Evolutionary conservation across 441 rosid species (phyloP), one percentile per base, ranked within the genome.

Genomic region (Breynia disticha): DNA sequence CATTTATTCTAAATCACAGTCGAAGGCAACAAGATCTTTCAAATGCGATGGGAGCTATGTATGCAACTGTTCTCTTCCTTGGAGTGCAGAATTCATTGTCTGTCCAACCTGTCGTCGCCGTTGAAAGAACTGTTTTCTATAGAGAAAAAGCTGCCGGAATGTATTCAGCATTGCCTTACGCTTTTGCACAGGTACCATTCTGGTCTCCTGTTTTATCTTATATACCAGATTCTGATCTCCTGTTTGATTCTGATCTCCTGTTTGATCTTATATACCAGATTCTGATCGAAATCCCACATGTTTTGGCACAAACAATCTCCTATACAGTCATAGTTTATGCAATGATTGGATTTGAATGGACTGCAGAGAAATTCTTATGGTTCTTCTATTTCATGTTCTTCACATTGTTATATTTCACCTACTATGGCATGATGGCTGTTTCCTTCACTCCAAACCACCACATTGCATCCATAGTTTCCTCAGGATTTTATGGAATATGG

Each of bases 131-230:
- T 0, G 94, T 84, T 14, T 87, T 79, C 47, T 87, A 87, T 24
- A 64, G 90, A 56, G 96, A 84, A 60, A 69, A 67, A 67, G 90
- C 90, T 7, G 96, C 94, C 0, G 80, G 95, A 35, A 69, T 83
- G 90, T 86, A 86, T 48, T 83, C 87, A 28, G 79, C 86, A 9
- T 20, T 84, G 65, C 81, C 94, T 17, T 84, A 82, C 44, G 94
- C 94, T 1, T 62, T 74, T 15, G 80, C 79, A 2, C 96, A 90
- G 90, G 97, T 86, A 60, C 32, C 32, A 24, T n/a, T n/a, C n/a
- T n/a, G n/a, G n/a, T n/a, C n/a, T n/a, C 32, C 32, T 24, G 4
- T 24, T 24, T 24, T 24, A 2, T 3, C 32, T 3, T 24, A 24
- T 2, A 24, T 7, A 24, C 7, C 32, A 24, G 4, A 24, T 24